Base-by-base conservation (phyloP, 2,329 filamentous ascomycete species). In the Tolypocladium nubicola region DNA sequence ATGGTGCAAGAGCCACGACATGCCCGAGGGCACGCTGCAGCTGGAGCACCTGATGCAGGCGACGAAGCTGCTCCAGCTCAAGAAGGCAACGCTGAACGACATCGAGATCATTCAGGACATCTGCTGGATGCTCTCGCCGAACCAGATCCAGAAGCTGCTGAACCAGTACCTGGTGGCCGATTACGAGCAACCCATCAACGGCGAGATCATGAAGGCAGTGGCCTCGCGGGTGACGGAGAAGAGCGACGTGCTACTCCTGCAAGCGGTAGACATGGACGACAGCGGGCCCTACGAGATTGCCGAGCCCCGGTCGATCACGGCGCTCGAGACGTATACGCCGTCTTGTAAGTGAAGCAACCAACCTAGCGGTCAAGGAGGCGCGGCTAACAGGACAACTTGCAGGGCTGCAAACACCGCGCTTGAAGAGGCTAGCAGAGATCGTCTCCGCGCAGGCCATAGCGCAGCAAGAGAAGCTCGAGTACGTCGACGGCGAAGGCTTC, bases 21-120 rank as follows among this genome's bases (percentile, higher is more conserved):
- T 99, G 93, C 94, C 94, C 1, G 93, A 99, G 74, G 94, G 94
- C 57, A 99, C 93, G 37, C 81, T 99, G 56, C 93, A 97, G 76
- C 82, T 99, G 57, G 94, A 99, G 79, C 94, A 99, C 78, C 77
- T 99, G 65, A 99, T 99, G 94, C 93, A 97, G 89, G 94, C 94
- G 56, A 99, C 94, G 23, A 99, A 99, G 78, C 86, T 99, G 62
- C 81, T 99, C 62, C 94, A 99, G 73, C 80, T 99, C 62, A 99
- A 99, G 86, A 99, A 99, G 78, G 94, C 94, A 10, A 99, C 94
- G 1, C 77, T 99, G 70, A 99, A 97, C 71, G 94, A 99, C 68
- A 99, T 99, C 67, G 94, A 99, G 76, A 99, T 99, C 67, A 99
- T 99, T 68, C 94, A 99, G 77, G 94, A 99, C 71, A 99, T 99